These are phyloP conservation scores for Cucumis cinereus DNA, from an alignment of 306 rosid genomes.

Conservation along the genomic window DNA sequence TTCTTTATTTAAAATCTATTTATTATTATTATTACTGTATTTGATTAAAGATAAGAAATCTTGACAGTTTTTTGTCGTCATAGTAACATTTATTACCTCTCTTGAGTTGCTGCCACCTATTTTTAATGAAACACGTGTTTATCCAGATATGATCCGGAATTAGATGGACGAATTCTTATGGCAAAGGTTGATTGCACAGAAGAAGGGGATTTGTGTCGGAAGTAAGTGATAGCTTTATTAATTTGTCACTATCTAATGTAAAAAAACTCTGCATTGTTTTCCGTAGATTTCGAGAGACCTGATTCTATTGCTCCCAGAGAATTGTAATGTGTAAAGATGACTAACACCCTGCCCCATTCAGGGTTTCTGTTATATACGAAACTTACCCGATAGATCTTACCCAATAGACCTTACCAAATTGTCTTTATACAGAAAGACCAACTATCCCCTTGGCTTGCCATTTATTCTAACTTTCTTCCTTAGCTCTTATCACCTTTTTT, in stretches of 20 bases:
- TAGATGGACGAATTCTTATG: conserved; percentile 79
- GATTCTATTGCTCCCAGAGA: background rate
- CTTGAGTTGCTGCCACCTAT: background rate
- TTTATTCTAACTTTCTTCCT: background rate
- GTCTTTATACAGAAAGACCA: background rate
- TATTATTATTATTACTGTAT: background rate
- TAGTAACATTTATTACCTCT: background rate
- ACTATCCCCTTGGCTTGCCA: background rate
- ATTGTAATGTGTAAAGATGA: background rate
- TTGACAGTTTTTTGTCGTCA: background rate
- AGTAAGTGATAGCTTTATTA: conserved; percentile 27
- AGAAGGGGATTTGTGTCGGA: conserved; percentile 71
- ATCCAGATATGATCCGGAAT: conserved; percentile 81
- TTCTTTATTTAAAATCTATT: background rate
- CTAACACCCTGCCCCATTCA: background rate
- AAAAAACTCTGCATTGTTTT: background rate
- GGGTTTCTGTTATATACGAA: background rate
- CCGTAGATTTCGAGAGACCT: background rate
- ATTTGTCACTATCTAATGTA: background rate
- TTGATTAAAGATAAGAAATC: conserved; percentile 13
- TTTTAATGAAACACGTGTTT: conserved; percentile 7
- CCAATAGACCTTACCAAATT: background rate
- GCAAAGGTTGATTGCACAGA: conserved; percentile 79
- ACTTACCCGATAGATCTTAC: background rate
- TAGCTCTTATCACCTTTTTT: background rate